Conservation (phyloP, 768 basidiomycete species). For the Suillus clintonianus region DNA sequence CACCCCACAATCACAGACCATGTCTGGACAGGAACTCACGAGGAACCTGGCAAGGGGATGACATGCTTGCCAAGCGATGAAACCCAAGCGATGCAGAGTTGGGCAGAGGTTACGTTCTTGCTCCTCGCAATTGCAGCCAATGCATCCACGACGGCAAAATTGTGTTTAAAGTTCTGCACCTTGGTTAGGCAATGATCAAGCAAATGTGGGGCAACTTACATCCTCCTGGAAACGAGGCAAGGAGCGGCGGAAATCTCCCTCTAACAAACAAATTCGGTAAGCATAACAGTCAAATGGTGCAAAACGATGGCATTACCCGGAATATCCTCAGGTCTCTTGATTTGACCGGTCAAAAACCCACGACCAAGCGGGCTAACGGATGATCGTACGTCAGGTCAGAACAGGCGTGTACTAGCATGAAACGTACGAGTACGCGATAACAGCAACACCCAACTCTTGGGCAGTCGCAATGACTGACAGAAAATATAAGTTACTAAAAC, state of each 20-base stretch:
- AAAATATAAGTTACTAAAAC: not conserved
- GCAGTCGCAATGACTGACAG: constrained; percentile 51
- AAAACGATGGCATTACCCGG: constrained; percentile 17
- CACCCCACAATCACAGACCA: not conserved
- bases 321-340: constrained; percentile 42
- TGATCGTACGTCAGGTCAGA: constrained; percentile 7
- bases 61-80: constrained; percentile 39
- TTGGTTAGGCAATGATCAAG: not conserved
- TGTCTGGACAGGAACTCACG: constrained; percentile 30
- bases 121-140: constrained; percentile 41
- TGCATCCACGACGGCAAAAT: constrained; percentile 45
- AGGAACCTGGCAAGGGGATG: constrained; percentile 54
- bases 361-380: constrained; percentile 50
- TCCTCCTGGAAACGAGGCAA: constrained; percentile 50
- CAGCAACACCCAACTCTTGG: constrained; percentile 54
- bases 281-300: not conserved
- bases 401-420: not conserved
- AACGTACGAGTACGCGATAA: constrained; percentile 60
- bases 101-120: constrained; percentile 44
- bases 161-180: constrained; percentile 39
- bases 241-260: constrained; percentile 41
- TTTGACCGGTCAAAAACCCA: constrained; percentile 53
- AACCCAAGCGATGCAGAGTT: constrained; percentile 50
- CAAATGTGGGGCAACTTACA: constrained; percentile 18
- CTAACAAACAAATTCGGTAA: constrained; percentile 19